Conservation (phyloP, 192 early-diverging fungal species). For the Haplosporangium gracile region DNA sequence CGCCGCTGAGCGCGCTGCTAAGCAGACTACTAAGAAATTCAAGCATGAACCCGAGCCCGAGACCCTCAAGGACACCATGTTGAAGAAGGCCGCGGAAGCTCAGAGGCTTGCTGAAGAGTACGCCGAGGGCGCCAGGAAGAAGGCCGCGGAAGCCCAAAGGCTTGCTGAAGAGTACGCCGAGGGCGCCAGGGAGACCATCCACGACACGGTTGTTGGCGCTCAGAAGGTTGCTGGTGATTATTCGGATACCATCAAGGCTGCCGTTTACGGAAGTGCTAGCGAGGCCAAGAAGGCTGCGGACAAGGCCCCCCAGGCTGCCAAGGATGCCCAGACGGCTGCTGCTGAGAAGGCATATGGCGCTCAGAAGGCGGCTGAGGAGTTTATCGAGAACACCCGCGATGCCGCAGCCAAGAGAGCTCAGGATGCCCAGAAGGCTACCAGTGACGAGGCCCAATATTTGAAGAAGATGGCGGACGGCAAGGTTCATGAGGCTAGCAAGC, state of each 20-base stretch:
- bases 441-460: constrained; percentile 32
- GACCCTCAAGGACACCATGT: constrained; percentile 24
- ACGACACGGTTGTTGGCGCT: constrained; percentile 12
- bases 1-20: not conserved
- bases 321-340: constrained; percentile 4
- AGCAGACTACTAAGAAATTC: not conserved
- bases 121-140: too few species aligned
- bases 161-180: constrained; percentile 7
- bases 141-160: constrained; percentile 10
- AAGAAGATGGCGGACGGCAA: constrained; percentile 23
- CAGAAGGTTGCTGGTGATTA: constrained; percentile 20
- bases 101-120: not conserved
- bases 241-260: constrained; percentile 16
- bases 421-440: constrained; percentile 33
- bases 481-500: constrained; percentile 31
- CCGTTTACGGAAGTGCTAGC: not conserved
- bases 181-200: constrained; percentile 20
- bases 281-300: constrained; percentile 19
- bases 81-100: constrained; percentile 26
- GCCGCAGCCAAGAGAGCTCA: constrained; percentile 27
- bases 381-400: constrained; percentile 19
- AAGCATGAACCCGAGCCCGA: constrained; percentile 3
- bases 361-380: constrained; percentile 22
- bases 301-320: not conserved
- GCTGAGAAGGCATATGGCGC: constrained; percentile 18